Evolutionary conservation across 192 early-diverging fungal species (phyloP).

Genomic region (Mortierella claussenii): DNA sequence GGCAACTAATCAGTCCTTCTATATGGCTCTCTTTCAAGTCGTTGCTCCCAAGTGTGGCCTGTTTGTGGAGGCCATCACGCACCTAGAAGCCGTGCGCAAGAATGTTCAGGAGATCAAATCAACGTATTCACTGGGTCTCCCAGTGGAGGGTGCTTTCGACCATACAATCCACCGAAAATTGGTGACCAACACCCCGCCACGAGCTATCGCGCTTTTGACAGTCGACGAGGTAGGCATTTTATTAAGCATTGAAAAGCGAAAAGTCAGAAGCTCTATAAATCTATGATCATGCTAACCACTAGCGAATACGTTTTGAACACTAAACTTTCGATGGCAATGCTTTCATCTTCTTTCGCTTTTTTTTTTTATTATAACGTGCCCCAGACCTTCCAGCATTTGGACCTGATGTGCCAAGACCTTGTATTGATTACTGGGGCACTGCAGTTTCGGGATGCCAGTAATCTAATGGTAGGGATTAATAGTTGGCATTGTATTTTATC

Average conservation of each 20-base stretch:
- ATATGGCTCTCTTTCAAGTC: slow-evolving; percentile 57
- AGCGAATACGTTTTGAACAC: too few relatives aligned
- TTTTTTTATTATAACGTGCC: neutral
- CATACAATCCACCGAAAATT: slow-evolving; percentile 70
- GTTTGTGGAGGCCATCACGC: slow-evolving; percentile 46
- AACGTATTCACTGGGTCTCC: slow-evolving; percentile 36
- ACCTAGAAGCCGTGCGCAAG: slow-evolving; percentile 20
- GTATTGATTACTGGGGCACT: slow-evolving; percentile 53
- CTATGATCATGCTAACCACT: too few relatives aligned
- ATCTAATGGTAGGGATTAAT: slow-evolving; percentile 63
- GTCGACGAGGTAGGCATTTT: slow-evolving; percentile 53
- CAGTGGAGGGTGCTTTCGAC: slow-evolving; percentile 64
- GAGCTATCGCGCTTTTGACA: slow-evolving; percentile 62
- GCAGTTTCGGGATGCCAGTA: slow-evolving; percentile 54
- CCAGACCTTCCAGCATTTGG: slow-evolving; percentile 27
- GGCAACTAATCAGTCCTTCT: slow-evolving; percentile 51
- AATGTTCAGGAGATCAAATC: slow-evolving; percentile 17
- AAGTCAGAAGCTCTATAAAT: neutral
- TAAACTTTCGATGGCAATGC: too few relatives aligned
- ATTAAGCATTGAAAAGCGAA: neutral
- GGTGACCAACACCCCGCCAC: slow-evolving; percentile 69
- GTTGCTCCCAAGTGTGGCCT: slow-evolving; percentile 55
- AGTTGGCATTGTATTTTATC: too few relatives aligned
- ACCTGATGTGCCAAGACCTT: slow-evolving; percentile 48
- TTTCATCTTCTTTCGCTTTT: neutral